phyloP scores from a whole-genome alignment of 2,329 filamentous ascomycete genomes.

The Penicillium sclerotiorum region DNA sequence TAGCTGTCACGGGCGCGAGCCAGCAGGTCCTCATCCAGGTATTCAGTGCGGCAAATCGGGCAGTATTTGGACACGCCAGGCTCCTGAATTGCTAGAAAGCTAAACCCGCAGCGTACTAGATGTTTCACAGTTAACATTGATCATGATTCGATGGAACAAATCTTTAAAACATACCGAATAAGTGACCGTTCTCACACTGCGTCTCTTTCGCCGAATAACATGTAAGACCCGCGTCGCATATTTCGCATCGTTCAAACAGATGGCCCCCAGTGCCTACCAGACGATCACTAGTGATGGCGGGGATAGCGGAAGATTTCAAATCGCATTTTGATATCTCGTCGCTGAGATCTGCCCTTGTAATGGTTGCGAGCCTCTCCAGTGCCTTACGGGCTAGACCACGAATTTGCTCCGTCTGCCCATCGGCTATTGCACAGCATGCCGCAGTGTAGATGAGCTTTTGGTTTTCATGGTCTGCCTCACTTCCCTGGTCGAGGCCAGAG shows the following conservation, averaged over 20 bases:
- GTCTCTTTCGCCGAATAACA: conserved; percentile 53
- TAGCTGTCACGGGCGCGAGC: conserved; percentile 15
- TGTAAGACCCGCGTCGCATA: conserved; percentile 52
- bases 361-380: conserved; percentile 30
- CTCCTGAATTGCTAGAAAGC: conserved; percentile 58
- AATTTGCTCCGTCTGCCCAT: conserved; percentile 26
- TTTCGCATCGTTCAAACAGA: conserved; percentile 54
- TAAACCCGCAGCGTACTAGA: conserved; percentile 56
- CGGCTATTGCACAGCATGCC: conserved; percentile 38
- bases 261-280: conserved; percentile 26
- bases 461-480: conserved; percentile 22
- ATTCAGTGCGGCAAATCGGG: conserved; percentile 54
- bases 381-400: conserved; percentile 27
- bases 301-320: conserved; percentile 15
- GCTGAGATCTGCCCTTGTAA: conserved; percentile 32
- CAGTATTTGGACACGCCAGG: conserved; percentile 58
- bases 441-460: conserved; percentile 40
- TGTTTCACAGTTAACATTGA: conserved; percentile 7
- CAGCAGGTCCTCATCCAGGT: conserved; percentile 49
- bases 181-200: conserved; percentile 54
- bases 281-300: conserved; percentile 27
- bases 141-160: neutral
- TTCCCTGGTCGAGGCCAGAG: conserved; percentile 16
- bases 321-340: conserved; percentile 36
- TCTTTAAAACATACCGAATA: conserved; percentile 46